Conservation (phyloP, 2,329 filamentous ascomycete species). For the Paracamarosporium sp. region DNA sequence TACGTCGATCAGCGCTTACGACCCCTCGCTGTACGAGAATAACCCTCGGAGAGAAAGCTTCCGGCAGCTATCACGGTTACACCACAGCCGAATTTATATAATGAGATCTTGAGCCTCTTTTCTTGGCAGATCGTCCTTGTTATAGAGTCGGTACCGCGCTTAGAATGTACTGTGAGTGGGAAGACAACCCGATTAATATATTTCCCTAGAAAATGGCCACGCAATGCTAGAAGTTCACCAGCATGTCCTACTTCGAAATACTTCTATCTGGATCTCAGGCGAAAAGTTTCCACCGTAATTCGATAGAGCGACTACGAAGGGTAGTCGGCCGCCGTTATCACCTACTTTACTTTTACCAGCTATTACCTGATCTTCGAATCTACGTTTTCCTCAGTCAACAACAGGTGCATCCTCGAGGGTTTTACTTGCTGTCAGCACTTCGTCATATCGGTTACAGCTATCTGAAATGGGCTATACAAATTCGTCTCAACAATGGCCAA, state of each 20-base stretch:
- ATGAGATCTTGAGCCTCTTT: slow-evolving; percentile 33
- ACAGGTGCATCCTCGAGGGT: too few relatives aligned
- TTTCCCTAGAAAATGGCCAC: slow-evolving; percentile 28
- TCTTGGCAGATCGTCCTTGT: slow-evolving; percentile 32
- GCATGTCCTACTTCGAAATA: slow-evolving; percentile 30
- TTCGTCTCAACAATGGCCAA: slow-evolving; percentile 28
- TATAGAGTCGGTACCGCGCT: slow-evolving; percentile 27
- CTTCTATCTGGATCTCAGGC: too few relatives aligned
- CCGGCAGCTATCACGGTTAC: slow-evolving; percentile 26
- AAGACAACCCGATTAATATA: slow-evolving; percentile 22
- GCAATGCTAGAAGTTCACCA: slow-evolving; percentile 27
- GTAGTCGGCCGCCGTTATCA: too few relatives aligned
- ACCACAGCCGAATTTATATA: slow-evolving; percentile 27
- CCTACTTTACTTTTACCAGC: too few relatives aligned
- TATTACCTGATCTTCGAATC: too few relatives aligned
- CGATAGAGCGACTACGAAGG: too few relatives aligned
- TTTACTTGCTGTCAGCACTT: too few relatives aligned
- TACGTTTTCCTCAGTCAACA: too few relatives aligned
- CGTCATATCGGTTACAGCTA: too few relatives aligned
- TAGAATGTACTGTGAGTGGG: slow-evolving; percentile 32
- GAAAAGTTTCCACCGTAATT: too few relatives aligned
- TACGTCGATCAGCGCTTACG: slow-evolving; percentile 37
- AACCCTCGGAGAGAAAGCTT: slow-evolving; percentile 24
- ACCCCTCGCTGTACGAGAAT: slow-evolving; percentile 27
- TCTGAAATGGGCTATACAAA: too few relatives aligned